These are phyloP conservation scores for Radiomyces spectabilis DNA, from an alignment of 192 early-diverging fungal genomes.

Conservation along the genomic window DNA sequence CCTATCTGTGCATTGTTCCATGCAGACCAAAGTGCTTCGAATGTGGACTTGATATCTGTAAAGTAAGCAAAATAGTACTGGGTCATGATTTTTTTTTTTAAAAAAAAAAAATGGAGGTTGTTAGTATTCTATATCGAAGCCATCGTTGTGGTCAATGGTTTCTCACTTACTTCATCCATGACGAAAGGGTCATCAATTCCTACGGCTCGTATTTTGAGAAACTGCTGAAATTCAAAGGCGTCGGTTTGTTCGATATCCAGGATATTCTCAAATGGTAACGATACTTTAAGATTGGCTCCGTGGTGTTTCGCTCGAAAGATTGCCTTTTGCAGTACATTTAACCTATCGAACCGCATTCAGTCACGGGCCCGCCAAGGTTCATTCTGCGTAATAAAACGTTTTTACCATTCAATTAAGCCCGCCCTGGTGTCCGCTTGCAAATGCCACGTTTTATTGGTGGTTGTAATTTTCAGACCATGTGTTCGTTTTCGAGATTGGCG, in stretches of 20 bases:
- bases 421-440: constrained; percentile 53
- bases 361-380: too few species aligned
- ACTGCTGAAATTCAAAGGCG: constrained; percentile 42
- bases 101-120: background rate
- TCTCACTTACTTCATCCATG: constrained; percentile 43
- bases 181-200: constrained; percentile 44
- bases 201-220: constrained; percentile 41
- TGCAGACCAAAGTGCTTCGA: constrained; percentile 18
- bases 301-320: constrained; percentile 51
- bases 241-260: constrained; percentile 43
- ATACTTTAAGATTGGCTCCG: constrained; percentile 51
- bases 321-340: constrained; percentile 45
- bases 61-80: constrained; percentile 67
- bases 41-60: constrained; percentile 34
- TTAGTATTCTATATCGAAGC: background rate
- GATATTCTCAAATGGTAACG: constrained; percentile 48
- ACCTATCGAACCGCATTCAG: constrained; percentile 30
- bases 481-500: constrained; percentile 31
- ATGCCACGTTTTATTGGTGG: constrained; percentile 38
- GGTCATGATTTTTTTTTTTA: background rate
- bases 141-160: background rate
- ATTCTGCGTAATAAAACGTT: too few species aligned
- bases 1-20: constrained; percentile 6
- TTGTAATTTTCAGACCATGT: constrained; percentile 39
- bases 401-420: constrained; percentile 44